These are phyloP conservation scores for Mariannaea sp. DNA, from an alignment of 2,329 filamentous ascomycete genomes.

Conservation along the genomic window DNA sequence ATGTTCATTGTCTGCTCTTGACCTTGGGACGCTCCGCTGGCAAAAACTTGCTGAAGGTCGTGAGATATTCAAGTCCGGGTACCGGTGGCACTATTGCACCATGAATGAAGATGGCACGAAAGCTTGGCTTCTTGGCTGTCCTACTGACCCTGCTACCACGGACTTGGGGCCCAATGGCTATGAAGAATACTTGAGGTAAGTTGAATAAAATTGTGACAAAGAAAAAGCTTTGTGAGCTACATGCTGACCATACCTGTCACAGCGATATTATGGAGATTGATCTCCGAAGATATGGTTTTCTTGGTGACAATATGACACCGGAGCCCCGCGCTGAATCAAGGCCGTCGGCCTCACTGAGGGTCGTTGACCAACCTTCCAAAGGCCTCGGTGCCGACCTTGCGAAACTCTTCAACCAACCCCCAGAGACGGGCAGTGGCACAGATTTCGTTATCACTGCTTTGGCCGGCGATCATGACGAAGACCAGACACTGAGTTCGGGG, in stretches of 20 bases:
- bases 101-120: conserved; percentile 95
- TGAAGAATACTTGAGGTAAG: conserved; percentile 80
- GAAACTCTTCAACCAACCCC: conserved; percentile 82
- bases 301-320: conserved; percentile 74
- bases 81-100: conserved; percentile 97
- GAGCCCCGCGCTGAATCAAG: conserved; percentile 58
- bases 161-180: conserved; percentile 71
- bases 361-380: conserved; percentile 61
- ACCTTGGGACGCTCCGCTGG: conserved; percentile 87
- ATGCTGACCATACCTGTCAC: conserved; percentile 25
- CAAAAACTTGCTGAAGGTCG: conserved; percentile 92
- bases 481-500: conserved; percentile 62
- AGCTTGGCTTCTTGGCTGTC: conserved; percentile 94
- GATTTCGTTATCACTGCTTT: conserved; percentile 93
- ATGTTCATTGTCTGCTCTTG: conserved; percentile 87
- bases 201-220: neutral
- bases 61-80: conserved; percentile 90
- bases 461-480: conserved; percentile 74
- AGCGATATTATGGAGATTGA: conserved; percentile 93
- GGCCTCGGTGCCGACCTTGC: conserved; percentile 85
- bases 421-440: conserved; percentile 81
- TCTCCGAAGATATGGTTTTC: conserved; percentile 84
- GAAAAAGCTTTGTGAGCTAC: neutral
- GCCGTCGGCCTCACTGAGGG: conserved; percentile 53
- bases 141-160: conserved; percentile 69